Conservation (phyloP, 192 early-diverging fungal genomes). For the Linnemannia zychae region DNA sequence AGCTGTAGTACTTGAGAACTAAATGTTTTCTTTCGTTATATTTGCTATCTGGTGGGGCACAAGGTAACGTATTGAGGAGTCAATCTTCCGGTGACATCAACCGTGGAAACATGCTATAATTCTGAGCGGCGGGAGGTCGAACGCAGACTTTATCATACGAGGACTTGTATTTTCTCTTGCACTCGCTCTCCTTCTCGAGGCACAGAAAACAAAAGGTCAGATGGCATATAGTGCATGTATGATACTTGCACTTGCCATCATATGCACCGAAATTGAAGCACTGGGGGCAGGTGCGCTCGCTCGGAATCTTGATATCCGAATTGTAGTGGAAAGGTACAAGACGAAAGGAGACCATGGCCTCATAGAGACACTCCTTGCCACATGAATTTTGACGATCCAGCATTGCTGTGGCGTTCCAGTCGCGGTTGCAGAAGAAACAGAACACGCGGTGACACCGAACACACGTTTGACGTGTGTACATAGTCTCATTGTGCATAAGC, state of each 20-base stretch:
- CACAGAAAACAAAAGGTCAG: conserved; percentile 41
- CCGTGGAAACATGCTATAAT: conserved; percentile 33
- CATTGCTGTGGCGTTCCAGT: conserved; percentile 29
- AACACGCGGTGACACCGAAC: conserved; percentile 18
- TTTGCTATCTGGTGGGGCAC: no score
- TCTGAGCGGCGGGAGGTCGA: conserved; percentile 1
- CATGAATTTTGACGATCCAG: conserved; percentile 19
- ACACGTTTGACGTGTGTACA: conserved; percentile 27
- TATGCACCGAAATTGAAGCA: conserved; percentile 43
- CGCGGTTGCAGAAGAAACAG: conserved; percentile 44
- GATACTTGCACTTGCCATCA: conserved; percentile 43
- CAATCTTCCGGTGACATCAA: conserved; percentile 9
- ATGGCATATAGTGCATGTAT: conserved; percentile 21
- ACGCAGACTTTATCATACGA: conserved; percentile 22
- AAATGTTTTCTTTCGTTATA: no score
- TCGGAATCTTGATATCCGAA: conserved; percentile 22
- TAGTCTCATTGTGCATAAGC: conserved; percentile 39
- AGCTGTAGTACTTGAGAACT: no score
- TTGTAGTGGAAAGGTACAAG: conserved; percentile 35
- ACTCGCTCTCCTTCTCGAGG: conserved; percentile 23
- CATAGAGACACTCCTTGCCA: conserved; percentile 31
- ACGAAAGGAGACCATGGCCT: conserved; percentile 35
- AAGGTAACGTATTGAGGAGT: no score
- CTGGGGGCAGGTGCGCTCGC: conserved; percentile 19
- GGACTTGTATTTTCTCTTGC: conserved; percentile 23